These are phyloP conservation scores for Trichoderma citrinoviride DNA, from an alignment of 2,329 filamentous ascomycete genomes.

Conservation along the genomic window DNA sequence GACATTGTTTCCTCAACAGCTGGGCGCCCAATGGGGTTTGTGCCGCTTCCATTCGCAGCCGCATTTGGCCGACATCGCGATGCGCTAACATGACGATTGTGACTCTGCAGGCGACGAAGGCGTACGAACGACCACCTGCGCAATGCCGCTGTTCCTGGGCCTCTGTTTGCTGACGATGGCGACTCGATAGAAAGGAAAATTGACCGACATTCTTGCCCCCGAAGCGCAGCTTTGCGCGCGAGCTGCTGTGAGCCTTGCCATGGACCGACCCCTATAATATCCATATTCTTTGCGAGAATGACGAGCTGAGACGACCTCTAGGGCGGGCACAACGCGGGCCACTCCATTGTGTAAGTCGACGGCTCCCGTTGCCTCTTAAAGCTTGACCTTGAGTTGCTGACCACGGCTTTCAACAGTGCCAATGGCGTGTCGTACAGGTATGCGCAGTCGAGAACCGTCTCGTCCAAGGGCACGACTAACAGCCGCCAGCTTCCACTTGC, in stretches of 20 bases:
- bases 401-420: constrained; percentile 21
- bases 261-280: constrained; percentile 21
- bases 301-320: constrained; percentile 24
- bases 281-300: constrained; percentile 12
- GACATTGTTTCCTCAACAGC: constrained; percentile 12
- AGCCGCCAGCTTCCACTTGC: constrained; percentile 55
- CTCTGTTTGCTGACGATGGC: constrained; percentile 24
- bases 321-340: constrained; percentile 35
- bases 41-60: constrained; percentile 23
- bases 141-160: constrained; percentile 21
- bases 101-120: constrained; percentile 37
- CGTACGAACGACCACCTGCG: constrained; percentile 26
- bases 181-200: constrained; percentile 36
- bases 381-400: constrained; percentile 8
- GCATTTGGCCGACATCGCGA: constrained; percentile 25
- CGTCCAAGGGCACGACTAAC: constrained; percentile 19
- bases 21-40: constrained; percentile 42
- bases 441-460: constrained; percentile 23
- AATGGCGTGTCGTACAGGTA: constrained; percentile 40
- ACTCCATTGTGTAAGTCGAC: constrained; percentile 27
- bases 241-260: constrained; percentile 33
- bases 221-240: constrained; percentile 35
- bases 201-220: constrained; percentile 36
- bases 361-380: constrained; percentile 19
- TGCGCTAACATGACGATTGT: constrained; percentile 25